Evolutionary conservation across 2,329 filamentous ascomycete species (phyloP), one percentile per base, ranked within the genome.

Genomic region (Sporothrix pallida): DNA sequence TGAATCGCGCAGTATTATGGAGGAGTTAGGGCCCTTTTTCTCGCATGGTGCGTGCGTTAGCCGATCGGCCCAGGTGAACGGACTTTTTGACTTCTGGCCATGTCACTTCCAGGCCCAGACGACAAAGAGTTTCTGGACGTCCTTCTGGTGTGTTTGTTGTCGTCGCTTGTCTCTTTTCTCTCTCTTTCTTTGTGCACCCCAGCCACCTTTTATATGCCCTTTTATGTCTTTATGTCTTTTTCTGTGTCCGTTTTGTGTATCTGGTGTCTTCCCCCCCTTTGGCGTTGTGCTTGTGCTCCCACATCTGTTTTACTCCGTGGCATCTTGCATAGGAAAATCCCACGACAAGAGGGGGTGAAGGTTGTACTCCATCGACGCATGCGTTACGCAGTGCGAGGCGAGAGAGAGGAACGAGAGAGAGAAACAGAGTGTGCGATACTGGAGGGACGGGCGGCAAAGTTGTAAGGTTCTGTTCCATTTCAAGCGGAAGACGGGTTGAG

Each of bases 41-140:
- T 65, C 60, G 62, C 62, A 65, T 48, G 42, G n/a, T 65, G 62
- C n/a, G 42, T 46, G 42, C 42, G 42, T 20, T 46, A 67, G 20
- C 42, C 42, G 62, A 67, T 67, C 62, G 62, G 62, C 62, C 62
- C 62, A 67, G 62, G 12, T n/a, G 62, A 44, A 48, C 62, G n/a
- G 37, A 13, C 37, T n/a, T 12, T 23, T 12, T 15, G 42, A 37
- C n/a, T 17, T 26, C 20, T 23, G 42, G 62, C 42, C 62, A 63
- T 6, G 13, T 56, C 23, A 23, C 31, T 37, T 56, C 52, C 23
- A 26, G 23, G 62, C 31, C 31, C 31, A 7, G 46, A 67, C 62
- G n/a, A 67, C 62, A 48, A 65, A 23, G 42, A 48, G 20, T 26
- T 48, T 12, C 12, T 26, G 10, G 13, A 23, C 9, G 44, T 2